These are phyloP conservation scores for Globisporangium parvum DNA, from an alignment of 352 stramenopile genomes.

Conservation along the genomic window DNA sequence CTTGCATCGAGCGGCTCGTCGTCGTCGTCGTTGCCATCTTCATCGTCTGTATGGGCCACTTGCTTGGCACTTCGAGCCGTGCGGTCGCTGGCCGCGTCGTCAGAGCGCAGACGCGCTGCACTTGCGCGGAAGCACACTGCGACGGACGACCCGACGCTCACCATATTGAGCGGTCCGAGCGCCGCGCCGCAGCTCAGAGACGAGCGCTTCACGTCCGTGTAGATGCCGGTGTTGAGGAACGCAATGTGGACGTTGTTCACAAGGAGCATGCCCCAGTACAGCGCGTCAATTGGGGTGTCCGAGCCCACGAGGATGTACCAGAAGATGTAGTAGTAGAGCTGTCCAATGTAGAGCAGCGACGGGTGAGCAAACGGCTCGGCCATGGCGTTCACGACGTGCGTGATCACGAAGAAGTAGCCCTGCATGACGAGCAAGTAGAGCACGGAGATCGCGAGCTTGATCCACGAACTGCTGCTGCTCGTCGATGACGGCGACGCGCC, in stretches of 20 bases:
- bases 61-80: constrained; percentile 1
- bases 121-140: constrained; percentile 56
- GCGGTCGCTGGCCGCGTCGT: constrained; percentile 9
- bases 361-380: constrained; percentile 75
- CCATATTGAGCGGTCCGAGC: constrained; percentile 24
- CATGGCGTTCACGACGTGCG: constrained; percentile 75
- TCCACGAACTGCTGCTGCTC: constrained; percentile 27
- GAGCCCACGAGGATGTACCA: constrained; percentile 85
- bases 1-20: constrained; percentile 8
- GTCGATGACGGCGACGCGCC: constrained; percentile 14
- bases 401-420: constrained; percentile 82
- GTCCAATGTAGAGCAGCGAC: constrained; percentile 76
- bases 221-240: constrained; percentile 83
- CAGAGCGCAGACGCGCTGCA: constrained; percentile 20
- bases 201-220: constrained; percentile 74
- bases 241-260: constrained; percentile 85
- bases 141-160: constrained; percentile 44
- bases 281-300: constrained; percentile 68
- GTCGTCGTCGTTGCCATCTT: constrained; percentile 1
- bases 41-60: no score
- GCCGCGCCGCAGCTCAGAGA: constrained; percentile 36
- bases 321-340: constrained; percentile 87
- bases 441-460: constrained; percentile 72
- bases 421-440: constrained; percentile 80
- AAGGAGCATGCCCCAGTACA: constrained; percentile 82